These are phyloP conservation scores for Brassica juncea DNA, from an alignment of 345 rosid genomes.

Conservation along the genomic window DNA sequence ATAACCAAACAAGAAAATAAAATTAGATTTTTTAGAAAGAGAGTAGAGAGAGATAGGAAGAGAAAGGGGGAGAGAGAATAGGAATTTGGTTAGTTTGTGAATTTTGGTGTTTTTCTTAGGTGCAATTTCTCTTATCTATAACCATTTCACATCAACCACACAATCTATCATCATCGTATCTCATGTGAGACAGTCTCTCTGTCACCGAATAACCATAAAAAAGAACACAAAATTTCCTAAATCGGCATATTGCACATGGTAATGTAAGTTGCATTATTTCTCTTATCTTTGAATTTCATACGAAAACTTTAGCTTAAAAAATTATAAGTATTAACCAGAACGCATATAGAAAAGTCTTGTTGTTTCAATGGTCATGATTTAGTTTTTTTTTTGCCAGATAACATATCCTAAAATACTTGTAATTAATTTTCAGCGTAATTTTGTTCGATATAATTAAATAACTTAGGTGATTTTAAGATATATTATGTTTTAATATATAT, in stretches of 20 bases:
- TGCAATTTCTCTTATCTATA: no score
- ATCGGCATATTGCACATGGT: constrained; percentile 27
- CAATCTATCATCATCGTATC: constrained; percentile 17
- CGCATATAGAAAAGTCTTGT: neutral
- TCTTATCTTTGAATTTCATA: neutral
- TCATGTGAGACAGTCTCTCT: constrained; percentile 19
- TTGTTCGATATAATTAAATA: neutral
- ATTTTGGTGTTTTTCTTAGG: no score
- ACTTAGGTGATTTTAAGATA: neutral
- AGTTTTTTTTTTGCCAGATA: neutral
- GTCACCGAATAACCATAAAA: constrained; percentile 10
- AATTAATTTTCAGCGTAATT: neutral
- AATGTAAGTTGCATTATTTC: neutral
- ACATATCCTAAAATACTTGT: neutral
- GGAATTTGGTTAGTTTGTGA: no score
- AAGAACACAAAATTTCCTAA: constrained; percentile 1
- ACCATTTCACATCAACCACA: constrained; percentile 20
- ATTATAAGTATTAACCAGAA: neutral
- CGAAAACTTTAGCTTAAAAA: neutral
- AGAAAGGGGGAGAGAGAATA: no score
- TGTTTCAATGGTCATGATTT: neutral
- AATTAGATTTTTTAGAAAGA: no score
- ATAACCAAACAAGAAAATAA: no score
- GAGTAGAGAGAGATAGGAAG: no score
- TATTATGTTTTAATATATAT: neutral